Evolutionary conservation across 306 rosid species (phyloP).

Genomic region (Castanea sativa): DNA sequence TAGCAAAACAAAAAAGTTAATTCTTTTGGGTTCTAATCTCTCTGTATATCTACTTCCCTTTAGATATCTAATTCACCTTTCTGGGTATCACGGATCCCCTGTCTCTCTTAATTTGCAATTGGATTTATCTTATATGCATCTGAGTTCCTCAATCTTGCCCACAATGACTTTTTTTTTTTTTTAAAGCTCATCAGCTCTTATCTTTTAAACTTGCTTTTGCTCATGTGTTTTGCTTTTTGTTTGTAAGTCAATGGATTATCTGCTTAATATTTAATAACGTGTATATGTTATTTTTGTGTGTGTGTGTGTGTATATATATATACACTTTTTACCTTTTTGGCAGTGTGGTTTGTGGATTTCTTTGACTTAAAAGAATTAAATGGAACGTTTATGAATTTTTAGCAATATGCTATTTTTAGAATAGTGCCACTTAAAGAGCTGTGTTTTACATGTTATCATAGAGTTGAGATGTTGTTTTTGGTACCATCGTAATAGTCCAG

Average conservation of each 20-base stretch:
- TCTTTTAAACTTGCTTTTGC: background rate
- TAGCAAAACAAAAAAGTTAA: background rate
- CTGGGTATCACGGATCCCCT: background rate
- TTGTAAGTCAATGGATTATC: background rate
- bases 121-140: background rate
- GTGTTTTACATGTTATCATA: background rate
- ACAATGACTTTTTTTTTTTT: background rate
- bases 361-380: slow-evolving; percentile 3
- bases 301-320: background rate
- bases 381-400: background rate
- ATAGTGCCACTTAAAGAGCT: background rate
- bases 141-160: background rate
- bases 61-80: background rate
- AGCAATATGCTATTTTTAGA: background rate
- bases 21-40: slow-evolving; percentile 5
- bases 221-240: background rate
- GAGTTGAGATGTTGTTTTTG: background rate
- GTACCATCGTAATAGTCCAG: background rate
- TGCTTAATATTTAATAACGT: background rate
- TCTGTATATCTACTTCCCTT: background rate
- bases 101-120: background rate
- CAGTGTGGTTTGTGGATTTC: background rate
- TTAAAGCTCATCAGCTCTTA: background rate
- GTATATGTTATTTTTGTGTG: no score
- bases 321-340: background rate